Evolutionary conservation across 2,329 filamentous ascomycete species (phyloP).

Genomic region (Ophiosphaerella herpotricha): DNA sequence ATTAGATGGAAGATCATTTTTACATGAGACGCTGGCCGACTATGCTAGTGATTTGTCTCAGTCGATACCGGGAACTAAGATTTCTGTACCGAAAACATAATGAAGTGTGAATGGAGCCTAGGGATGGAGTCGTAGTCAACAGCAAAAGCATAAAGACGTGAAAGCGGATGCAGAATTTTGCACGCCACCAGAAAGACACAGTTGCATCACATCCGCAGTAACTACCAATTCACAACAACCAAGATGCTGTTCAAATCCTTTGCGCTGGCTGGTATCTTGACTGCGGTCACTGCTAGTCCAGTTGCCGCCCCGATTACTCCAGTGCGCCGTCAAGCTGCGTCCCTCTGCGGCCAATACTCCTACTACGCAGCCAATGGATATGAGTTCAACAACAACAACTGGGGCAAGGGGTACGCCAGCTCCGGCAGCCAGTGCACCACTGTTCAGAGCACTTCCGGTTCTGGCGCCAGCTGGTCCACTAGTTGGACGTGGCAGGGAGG

Average conservation of each 20-base stretch:
- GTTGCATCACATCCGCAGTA: neutral
- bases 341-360: slow-evolving; percentile 24
- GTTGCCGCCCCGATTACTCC: neutral
- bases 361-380: slow-evolving; percentile 28
- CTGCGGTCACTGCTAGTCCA: slow-evolving; percentile 2
- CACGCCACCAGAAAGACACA: neutral
- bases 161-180: neutral
- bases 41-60: neutral
- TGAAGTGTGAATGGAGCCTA: too few relatives aligned
- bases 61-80: too few relatives aligned
- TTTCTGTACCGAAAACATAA: too few relatives aligned
- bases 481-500: slow-evolving; percentile 25
- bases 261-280: slow-evolving; percentile 1
- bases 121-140: too few relatives aligned
- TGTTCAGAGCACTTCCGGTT: slow-evolving; percentile 16
- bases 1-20: neutral
- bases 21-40: too few relatives aligned
- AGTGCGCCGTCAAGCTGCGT: slow-evolving; percentile 8
- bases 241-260: slow-evolving; percentile 4
- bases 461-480: slow-evolving; percentile 21
- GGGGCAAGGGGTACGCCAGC: slow-evolving; percentile 20
- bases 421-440: slow-evolving; percentile 25
- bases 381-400: slow-evolving; percentile 31
- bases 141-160: too few relatives aligned
- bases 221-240: neutral